phyloP scores from a whole-genome alignment of 176 grass and related monocot species.

The sorghum (Sorghum bicolor) region DNA sequence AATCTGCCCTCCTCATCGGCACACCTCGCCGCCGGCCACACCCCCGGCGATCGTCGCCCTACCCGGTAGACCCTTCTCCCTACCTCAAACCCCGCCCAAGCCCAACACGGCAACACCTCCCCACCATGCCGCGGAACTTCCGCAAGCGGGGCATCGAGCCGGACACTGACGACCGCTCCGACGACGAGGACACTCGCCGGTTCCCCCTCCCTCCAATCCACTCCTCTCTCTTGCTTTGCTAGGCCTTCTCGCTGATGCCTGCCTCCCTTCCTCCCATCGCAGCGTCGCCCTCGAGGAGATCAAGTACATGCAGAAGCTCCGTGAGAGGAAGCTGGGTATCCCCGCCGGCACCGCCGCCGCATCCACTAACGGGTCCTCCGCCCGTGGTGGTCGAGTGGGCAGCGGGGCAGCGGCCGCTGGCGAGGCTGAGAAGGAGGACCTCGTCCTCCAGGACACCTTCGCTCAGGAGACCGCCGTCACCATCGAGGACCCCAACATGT shows the following conservation, averaged over 20 bases:
- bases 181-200: slow-evolving; percentile 56
- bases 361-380: slow-evolving; percentile 10
- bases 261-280: not conserved
- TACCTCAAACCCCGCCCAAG: not conserved
- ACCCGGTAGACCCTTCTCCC: not conserved
- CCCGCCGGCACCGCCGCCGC: slow-evolving; percentile 28
- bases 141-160: slow-evolving; percentile 57
- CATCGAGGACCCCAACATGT: slow-evolving; percentile 97
- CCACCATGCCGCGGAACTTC: slow-evolving; percentile 53
- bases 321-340: slow-evolving; percentile 59
- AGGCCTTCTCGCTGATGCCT: not conserved
- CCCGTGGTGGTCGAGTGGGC: not conserved
- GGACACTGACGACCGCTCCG: slow-evolving; percentile 51
- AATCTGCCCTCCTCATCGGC: not conserved
- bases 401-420: not conserved
- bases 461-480: slow-evolving; percentile 96
- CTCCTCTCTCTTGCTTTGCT: not conserved
- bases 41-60: slow-evolving; percentile 16
- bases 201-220: not conserved
- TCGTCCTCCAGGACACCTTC: slow-evolving; percentile 93
- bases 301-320: slow-evolving; percentile 61
- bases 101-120: not conserved
- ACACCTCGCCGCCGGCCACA: slow-evolving; percentile 32
- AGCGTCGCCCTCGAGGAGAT: slow-evolving; percentile 74
- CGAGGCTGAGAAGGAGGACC: slow-evolving; percentile 65